phyloP scores from a whole-genome alignment of 257 asterid genomes.

The Knoxia roxburghii region DNA sequence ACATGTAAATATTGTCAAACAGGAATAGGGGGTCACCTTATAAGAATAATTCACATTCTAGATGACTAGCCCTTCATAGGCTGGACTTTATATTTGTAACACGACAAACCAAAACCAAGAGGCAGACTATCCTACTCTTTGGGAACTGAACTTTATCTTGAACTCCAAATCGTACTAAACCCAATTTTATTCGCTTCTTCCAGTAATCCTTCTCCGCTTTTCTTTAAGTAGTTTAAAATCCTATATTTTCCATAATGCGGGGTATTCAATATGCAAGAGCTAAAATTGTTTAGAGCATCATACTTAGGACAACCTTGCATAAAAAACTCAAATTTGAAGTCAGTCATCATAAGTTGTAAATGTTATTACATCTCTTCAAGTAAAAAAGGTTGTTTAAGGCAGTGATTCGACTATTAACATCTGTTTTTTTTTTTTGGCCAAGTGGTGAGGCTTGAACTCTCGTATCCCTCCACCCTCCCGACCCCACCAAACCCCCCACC shows the following conservation, averaged over 20 bases:
- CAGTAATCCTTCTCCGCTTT: not conserved
- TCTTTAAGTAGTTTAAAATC: not conserved
- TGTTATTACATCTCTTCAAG: not conserved
- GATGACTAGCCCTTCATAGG: too few relatives aligned
- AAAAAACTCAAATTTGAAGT: not conserved
- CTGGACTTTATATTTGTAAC: not conserved
- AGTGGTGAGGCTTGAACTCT: too few relatives aligned
- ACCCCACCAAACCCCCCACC: too few relatives aligned
- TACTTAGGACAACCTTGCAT: too few relatives aligned
- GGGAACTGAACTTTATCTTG: not conserved
- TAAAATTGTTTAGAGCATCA: not conserved
- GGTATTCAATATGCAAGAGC: not conserved
- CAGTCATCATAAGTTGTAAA: not conserved
- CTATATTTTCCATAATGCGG: not conserved
- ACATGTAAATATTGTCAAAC: not conserved
- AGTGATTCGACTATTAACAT: not conserved
- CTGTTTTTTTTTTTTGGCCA: too few relatives aligned
- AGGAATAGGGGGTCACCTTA: not conserved
- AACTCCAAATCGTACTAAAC: not conserved
- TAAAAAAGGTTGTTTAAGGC: not conserved
- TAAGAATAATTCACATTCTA: not conserved
- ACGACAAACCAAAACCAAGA: not conserved
- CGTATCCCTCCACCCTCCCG: too few relatives aligned
- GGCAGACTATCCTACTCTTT: not conserved
- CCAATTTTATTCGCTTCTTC: too few relatives aligned